phyloP scores from a whole-genome alignment of 176 grass and related monocot genomes.

The Oryza glaberrima region DNA sequence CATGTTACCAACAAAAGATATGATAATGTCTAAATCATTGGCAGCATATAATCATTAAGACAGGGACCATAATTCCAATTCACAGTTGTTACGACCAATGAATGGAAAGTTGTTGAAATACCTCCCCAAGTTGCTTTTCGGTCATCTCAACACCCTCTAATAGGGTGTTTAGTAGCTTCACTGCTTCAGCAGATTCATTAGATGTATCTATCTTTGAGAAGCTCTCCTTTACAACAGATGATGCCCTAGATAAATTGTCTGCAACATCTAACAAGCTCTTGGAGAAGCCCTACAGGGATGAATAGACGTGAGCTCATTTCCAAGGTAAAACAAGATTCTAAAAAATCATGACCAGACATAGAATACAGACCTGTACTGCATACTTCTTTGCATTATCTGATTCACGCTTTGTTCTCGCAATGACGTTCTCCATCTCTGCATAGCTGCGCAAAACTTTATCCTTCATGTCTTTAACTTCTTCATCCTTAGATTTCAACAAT shows the following conservation, averaged over 20 bases:
- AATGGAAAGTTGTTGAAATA: not conserved
- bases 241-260: slow-evolving; percentile 54
- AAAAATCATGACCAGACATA: not conserved
- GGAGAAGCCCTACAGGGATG: slow-evolving; percentile 46
- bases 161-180: slow-evolving; percentile 58
- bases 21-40: not conserved
- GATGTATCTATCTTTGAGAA: slow-evolving; percentile 61
- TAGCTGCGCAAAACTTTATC: slow-evolving; percentile 68
- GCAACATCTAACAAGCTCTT: slow-evolving; percentile 70
- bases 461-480: slow-evolving; percentile 62
- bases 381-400: slow-evolving; percentile 67
- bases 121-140: slow-evolving; percentile 72
- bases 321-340: not conserved
- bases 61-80: not conserved
- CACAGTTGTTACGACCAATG: not conserved
- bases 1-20: not conserved
- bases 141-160: slow-evolving; percentile 75
- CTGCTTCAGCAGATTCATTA: slow-evolving; percentile 58
- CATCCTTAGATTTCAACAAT: slow-evolving; percentile 51
- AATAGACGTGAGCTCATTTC: not conserved
- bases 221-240: slow-evolving; percentile 61
- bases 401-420: slow-evolving; percentile 60
- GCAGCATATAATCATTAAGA: not conserved
- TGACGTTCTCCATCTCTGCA: slow-evolving; percentile 70
- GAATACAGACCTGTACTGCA: slow-evolving; percentile 55